Conservation (phyloP, 768 basidiomycete genomes). For the Amanita exitialis region DNA sequence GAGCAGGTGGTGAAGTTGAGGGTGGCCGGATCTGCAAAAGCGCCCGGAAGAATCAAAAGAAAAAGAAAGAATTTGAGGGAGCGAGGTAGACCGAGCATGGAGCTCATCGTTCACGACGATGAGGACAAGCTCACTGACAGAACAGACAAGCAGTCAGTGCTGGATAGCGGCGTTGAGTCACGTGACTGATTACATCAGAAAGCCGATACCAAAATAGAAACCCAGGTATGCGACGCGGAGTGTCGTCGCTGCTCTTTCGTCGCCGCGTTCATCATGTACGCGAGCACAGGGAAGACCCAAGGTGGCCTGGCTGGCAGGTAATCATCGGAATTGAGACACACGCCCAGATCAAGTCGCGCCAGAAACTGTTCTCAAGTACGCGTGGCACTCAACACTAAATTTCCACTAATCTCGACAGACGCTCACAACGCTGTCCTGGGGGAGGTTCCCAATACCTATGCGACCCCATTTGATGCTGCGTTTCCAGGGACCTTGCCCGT, state of each 20-base stretch:
- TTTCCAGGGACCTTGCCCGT: conserved; percentile 93
- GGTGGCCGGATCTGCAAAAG: conserved; percentile 46
- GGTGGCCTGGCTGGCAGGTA: conserved; percentile 86
- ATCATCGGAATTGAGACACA: conserved; percentile 94
- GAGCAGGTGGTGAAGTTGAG: conserved; percentile 66
- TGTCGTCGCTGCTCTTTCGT: conserved; percentile 9
- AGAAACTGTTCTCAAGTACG: conserved; percentile 80
- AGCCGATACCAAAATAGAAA: neutral
- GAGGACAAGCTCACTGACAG: conserved; percentile 8
- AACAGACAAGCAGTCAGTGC: neutral
- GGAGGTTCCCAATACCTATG: conserved; percentile 60
- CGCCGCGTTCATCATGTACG: conserved; percentile 23
- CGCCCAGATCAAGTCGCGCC: conserved; percentile 80
- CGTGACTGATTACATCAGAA: conserved; percentile 3
- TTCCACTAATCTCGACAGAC: conserved; percentile 15
- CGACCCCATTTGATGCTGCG: conserved; percentile 77
- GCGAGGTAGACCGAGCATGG: conserved; percentile 8
- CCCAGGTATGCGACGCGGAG: neutral
- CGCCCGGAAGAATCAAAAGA: conserved; percentile 14
- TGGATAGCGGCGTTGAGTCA: neutral
- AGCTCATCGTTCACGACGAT: conserved; percentile 17
- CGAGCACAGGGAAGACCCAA: conserved; percentile 23
- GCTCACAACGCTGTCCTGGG: conserved; percentile 29
- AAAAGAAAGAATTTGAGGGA: conserved; percentile 15
- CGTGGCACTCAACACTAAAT: conserved; percentile 11